These are phyloP conservation scores for Xenosphaeropsis pyriputrescens DNA, from an alignment of 2,329 filamentous ascomycete genomes.

Conservation along the genomic window DNA sequence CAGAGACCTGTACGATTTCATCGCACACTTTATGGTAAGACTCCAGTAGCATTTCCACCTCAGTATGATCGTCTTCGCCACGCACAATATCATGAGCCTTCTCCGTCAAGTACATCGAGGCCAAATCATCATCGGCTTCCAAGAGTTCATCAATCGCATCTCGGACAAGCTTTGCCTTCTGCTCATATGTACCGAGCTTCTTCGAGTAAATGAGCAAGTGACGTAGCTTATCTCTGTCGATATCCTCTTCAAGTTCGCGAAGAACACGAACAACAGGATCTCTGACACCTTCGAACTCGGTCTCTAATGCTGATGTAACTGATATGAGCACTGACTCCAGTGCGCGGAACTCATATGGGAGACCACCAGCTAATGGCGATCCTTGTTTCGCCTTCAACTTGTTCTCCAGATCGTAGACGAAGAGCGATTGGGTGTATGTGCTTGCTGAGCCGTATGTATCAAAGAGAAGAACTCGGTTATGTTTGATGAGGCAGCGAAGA, in stretches of 20 bases:
- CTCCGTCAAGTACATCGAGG: conserved; percentile 90
- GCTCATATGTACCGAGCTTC: conserved; percentile 90
- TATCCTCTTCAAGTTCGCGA: conserved; percentile 86
- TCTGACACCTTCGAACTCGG: conserved; percentile 85
- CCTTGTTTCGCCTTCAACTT: conserved; percentile 72
- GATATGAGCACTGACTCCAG: conserved; percentile 91
- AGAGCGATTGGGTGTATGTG: conserved; percentile 88
- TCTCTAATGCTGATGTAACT: conserved; percentile 81
- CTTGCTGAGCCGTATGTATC: conserved; percentile 92
- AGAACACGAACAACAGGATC: conserved; percentile 85
- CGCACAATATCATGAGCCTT: conserved; percentile 61
- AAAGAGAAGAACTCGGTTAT: conserved; percentile 87
- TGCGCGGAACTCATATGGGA: conserved; percentile 93
- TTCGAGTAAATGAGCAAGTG: conserved; percentile 89
- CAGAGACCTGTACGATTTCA: conserved; percentile 91
- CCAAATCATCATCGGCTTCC: conserved; percentile 89
- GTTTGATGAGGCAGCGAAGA: conserved; percentile 87
- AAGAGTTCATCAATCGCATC: conserved; percentile 92
- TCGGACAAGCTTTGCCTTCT: conserved; percentile 85
- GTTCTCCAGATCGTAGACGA: conserved; percentile 94
- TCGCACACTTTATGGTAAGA: conserved; percentile 97
- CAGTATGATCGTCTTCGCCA: conserved; percentile 77
- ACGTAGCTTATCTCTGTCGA: conserved; percentile 85
- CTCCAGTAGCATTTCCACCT: conserved; percentile 92
- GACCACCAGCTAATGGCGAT: conserved; percentile 38